Conservation (phyloP, 441 rosid genomes). For the Adansonia gregorii region DNA sequence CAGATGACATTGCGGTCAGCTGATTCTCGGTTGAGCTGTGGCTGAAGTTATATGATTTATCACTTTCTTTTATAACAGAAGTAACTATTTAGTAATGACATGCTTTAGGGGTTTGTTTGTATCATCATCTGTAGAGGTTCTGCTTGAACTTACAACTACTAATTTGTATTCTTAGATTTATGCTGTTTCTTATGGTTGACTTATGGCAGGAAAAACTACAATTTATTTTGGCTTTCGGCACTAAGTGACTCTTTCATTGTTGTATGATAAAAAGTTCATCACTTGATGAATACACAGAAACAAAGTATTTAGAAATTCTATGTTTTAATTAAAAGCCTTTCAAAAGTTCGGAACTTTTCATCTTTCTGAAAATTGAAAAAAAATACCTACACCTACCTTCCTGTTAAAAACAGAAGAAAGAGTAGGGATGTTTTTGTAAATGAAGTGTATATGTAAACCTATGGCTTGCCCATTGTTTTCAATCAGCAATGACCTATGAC, state of each 20-base stretch:
- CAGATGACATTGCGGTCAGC: conserved; percentile 53
- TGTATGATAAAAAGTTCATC: conserved; percentile 27
- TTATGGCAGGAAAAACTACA: conserved; percentile 2
- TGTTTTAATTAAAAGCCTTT: neutral
- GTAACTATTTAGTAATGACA: conserved; percentile 13
- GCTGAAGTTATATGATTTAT: neutral
- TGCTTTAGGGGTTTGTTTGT: neutral
- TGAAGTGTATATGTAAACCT: neutral
- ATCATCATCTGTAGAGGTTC: conserved; percentile 7
- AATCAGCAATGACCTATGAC: too few relatives aligned
- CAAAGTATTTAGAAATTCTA: neutral
- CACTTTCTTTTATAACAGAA: neutral
- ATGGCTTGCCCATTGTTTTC: conserved; percentile 4
- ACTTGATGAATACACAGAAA: conserved; percentile 37
- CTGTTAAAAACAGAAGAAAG: neutral
- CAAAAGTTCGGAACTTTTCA: too few relatives aligned
- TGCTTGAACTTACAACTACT: conserved; percentile 28
- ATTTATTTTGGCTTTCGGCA: neutral
- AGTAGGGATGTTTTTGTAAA: neutral
- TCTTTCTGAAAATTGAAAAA: neutral
- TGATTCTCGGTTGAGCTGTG: conserved; percentile 51
- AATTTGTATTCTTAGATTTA: conserved; percentile 33
- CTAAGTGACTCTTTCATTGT: neutral
- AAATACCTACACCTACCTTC: too few relatives aligned
- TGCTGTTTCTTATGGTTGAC: conserved; percentile 1